Percentiles rank a stretch among this genome's conserved stretches.
Evolutionary conservation across 2,329 filamentous ascomycete genomes (phyloP).

Genomic region (Chrysoporthe cubensis): DNA sequence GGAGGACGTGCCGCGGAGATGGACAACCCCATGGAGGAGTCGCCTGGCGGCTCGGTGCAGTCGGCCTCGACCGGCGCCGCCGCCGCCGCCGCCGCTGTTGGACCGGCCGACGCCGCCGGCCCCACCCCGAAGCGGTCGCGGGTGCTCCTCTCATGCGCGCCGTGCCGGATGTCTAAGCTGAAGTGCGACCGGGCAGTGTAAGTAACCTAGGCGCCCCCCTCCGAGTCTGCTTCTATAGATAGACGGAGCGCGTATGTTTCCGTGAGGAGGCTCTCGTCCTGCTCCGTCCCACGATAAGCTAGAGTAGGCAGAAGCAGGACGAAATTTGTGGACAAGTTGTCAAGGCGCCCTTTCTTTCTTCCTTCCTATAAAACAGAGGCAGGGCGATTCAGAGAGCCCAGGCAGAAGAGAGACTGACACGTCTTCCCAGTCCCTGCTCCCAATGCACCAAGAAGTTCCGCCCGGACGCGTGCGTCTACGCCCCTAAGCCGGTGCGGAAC

Average conservation of each 20-base stretch:
- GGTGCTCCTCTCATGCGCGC: slow-evolving; percentile 55
- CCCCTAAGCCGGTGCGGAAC: slow-evolving; percentile 48
- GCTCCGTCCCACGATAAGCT: too few relatives aligned
- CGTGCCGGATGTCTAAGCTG: slow-evolving; percentile 58
- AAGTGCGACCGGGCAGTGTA: slow-evolving; percentile 56
- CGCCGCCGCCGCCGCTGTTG: background rate
- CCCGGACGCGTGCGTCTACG: slow-evolving; percentile 52
- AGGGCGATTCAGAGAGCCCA: too few relatives aligned
- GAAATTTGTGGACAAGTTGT: too few relatives aligned
- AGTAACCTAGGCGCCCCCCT: background rate
- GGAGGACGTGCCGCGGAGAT: background rate
- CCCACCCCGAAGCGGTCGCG: slow-evolving; percentile 47
- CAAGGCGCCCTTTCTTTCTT: background rate
- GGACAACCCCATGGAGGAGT: background rate
- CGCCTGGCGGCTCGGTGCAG: background rate
- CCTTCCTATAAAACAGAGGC: background rate
- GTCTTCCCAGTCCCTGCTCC: slow-evolving; percentile 46
- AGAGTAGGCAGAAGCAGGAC: too few relatives aligned
- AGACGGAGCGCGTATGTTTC: background rate
- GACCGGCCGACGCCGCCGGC: background rate
- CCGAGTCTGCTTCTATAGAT: background rate
- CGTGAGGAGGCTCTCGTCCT: background rate
- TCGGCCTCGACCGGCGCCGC: background rate
- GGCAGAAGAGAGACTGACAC: background rate
- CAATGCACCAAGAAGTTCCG: slow-evolving; percentile 57